Base-by-base conservation (phyloP, 163 green algal species). In the Volvox carteri region DNA sequence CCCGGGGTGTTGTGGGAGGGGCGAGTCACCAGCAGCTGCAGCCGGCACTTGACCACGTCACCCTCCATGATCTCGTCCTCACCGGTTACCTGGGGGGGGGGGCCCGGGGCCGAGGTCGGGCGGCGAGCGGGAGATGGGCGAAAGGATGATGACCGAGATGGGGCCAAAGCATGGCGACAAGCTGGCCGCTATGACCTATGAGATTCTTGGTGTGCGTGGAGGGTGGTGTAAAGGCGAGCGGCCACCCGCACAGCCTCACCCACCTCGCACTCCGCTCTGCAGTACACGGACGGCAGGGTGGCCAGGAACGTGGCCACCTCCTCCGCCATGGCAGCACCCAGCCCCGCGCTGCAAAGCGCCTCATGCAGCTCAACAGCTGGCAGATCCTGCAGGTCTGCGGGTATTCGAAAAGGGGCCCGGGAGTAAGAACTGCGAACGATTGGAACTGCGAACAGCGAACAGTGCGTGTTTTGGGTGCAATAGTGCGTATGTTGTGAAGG, bases 21-120 rank as follows among this genome's bases (percentile, higher is more conserved):
- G 0, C 96, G 93, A 18, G 91, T 94, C 48, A 98, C 91, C 84
- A 96, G 72, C 35, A 72, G 54, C 33, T 91, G 56, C 79, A 93
- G 91, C 70, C 87, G 86, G 92, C 93, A 96, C 50, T 93, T 95
- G 37, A 96, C 92, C 0, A 94, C 41, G 88, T 98, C 96, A 0
- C 58, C 35, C 93, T 95, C 92, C 83, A 95, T 91, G 83, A 97
- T 93, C 14, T 94, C 94, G 16, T 95, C 94, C 76, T 96, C 93
- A 3, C 93, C 95, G 8, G 95, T 92, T 77, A 97, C 91, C 77
- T 94, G 44, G 23, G 58, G 8, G 58, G 14, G 37, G 35, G n/a
- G n/a, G n/a, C n/a, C n/a, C n/a, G n/a, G n/a, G n/a, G n/a, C n/a
- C n/a, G n/a, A n/a, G n/a, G n/a, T n/a, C n/a, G n/a, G n/a, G n/a